Evolutionary conservation across 805 yeast genomes (phyloP), one percentile per base, ranked within the genome.

Genomic region (Spathaspora hagerdaliae): DNA sequence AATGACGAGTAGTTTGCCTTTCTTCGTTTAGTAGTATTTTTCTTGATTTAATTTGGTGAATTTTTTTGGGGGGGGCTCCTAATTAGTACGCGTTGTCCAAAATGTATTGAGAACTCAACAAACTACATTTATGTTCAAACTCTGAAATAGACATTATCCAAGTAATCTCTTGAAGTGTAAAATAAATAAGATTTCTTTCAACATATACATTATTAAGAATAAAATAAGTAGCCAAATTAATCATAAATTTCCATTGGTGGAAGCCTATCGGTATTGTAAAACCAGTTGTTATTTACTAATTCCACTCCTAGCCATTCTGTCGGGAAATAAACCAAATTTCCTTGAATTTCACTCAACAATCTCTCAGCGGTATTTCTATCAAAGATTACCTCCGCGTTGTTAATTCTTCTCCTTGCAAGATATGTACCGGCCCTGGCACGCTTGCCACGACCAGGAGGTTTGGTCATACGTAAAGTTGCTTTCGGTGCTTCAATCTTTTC

Each of bases 161-260:
- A 19, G 24, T 19, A 19, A 19, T 5, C 24, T 19, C 24, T 19
- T 19, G 24, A 19, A 19, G 24, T 19, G 24, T 19, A 19, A 31
- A 31, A 31, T n/a, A 3, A 31, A 11, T 31, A 31, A n/a, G 11
- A 31, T 31, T 31, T 11, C 33, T 11, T n/a, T 3, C 33, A 31
- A 31, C 3, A 31, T 11, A 31, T 31, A 19, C 5, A 19, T 19
- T 19, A 19, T 5, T 19, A 19, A 19, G 24, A 19, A 19, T 19
- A 19, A 19, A 19, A 19, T 11, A 31, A 31, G 12, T 24, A 19
- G 24, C 24, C 19, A 36, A 10, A 15, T 41, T 56, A 89, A 57
- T 90, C 92, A 62, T 87, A 94, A 43, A 94, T 92, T 60, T 94
- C 98, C 45, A 94, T 81, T 1, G 99, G 99, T 5, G 98, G 97